Evolutionary conservation across 208 protist species (phyloP), one percentile per base, ranked within the genome.

Genomic region (Spongospora subterranea): DNA sequence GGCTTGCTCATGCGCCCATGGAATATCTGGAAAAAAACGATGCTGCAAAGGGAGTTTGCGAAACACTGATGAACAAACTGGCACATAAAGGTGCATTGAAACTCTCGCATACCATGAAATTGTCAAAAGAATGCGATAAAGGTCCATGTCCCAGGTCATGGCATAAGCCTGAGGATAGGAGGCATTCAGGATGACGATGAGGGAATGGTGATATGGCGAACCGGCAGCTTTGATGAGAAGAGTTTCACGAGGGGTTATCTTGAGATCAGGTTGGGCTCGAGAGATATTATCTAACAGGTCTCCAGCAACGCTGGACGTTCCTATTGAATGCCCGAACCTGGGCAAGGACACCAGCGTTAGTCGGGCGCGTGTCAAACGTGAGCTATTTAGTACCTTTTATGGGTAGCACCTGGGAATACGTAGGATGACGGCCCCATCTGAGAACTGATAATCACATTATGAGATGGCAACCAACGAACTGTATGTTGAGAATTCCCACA

Each of bases 111-210:
- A 82, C 71, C 6, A 82, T 35, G 71, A 82, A 82, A 0, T 11
- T 0, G n/a, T 94, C 93, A 65, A 92, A 94, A 1, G 64, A 60
- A 77, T 95, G 94, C 39, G 77, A 92, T 89, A 93, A 95, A 20
- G 92, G 91, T 1, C 93, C 92, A 76, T 95, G 94, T 11, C 94
- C 94, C 6, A 95, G 71, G 45, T 95, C 94, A 71, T 95, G 94
- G 38, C 77, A 90, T 0, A 94, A 38, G 0, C 77, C 50, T 60
- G 24, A 60, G n/a, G n/a, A n/a, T n/a, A n/a, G n/a, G n/a, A 60
- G 24, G 6, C 13, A 29, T 60, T 60, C 50, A 60, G 6, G 6
- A 29, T 60, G 24, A 6, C 6, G 50, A 24, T 24, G 24, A 24
- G 50, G 13, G 24, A 60, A 24, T 29, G 6, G 6, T 60, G 50